These are phyloP conservation scores for Phytophthora sp. DNA, from an alignment of 352 stramenopile species.

Conservation along the genomic window DNA sequence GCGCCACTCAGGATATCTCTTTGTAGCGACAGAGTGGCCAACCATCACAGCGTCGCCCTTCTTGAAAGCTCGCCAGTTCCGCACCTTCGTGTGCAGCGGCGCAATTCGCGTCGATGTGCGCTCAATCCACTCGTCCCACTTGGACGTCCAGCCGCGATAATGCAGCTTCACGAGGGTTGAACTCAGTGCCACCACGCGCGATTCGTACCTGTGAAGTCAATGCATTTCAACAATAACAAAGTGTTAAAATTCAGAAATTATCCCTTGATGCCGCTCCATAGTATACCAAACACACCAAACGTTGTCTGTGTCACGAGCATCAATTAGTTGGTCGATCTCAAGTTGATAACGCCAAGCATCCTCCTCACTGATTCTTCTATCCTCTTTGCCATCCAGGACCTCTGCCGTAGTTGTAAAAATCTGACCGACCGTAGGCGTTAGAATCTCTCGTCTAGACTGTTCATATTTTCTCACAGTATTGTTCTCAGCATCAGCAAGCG, in stretches of 20 bases:
- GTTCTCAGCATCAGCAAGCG: neutral
- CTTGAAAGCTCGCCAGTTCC: conserved; percentile 69
- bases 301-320: conserved; percentile 70
- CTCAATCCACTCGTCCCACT: conserved; percentile 97
- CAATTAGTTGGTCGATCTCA: conserved; percentile 58
- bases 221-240: conserved; percentile 1
- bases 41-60: conserved; percentile 61
- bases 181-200: conserved; percentile 53
- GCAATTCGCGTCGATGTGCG: conserved; percentile 90
- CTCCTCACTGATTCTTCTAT: conserved; percentile 16
- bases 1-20: conserved; percentile 64
- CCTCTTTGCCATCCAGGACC: conserved; percentile 6
- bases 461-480: conserved; percentile 2
- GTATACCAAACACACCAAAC: conserved; percentile 51
- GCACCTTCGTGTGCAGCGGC: conserved; percentile 90
- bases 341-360: conserved; percentile 69
- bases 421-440: conserved; percentile 1
- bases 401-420: conserved; percentile 14
- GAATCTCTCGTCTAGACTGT: neutral
- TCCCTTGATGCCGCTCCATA: neutral
- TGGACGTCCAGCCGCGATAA: conserved; percentile 96
- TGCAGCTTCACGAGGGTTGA: conserved; percentile 89
- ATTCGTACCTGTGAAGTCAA: conserved; percentile 52
- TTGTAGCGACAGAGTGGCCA: conserved; percentile 32
- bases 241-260: conserved; percentile 2